A percentile compares a stretch with the other conserved stretches of the same genome.
phyloP scores from a whole-genome alignment of 78 protist species.

The Isochrysis galbana region DNA sequence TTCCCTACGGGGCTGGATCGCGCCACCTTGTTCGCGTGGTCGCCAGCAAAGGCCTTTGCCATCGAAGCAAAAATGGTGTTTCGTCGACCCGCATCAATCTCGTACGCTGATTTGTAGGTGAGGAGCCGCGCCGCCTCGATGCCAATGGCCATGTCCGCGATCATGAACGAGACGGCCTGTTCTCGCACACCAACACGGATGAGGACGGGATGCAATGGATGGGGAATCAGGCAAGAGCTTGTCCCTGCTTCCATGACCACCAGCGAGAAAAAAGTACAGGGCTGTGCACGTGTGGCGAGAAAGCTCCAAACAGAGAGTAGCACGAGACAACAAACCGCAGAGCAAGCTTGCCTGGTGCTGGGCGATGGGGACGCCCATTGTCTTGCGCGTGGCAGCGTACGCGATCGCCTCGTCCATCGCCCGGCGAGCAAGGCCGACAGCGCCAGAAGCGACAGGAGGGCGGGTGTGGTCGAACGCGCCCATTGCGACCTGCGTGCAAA shows the following conservation, averaged over 20 bases:
- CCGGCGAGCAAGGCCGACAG: neutral
- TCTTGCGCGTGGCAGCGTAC: neutral
- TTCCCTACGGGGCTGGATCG: too few relatives aligned
- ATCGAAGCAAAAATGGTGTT: slow-evolving; percentile 14
- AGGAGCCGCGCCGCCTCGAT: neutral
- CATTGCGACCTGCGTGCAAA: neutral
- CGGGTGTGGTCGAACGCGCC: neutral
- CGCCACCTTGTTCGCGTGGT: slow-evolving; percentile 19
- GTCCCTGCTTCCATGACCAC: too few relatives aligned
- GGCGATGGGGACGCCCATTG: neutral
- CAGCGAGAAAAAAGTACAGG: too few relatives aligned
- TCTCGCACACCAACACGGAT: too few relatives aligned
- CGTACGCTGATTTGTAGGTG: neutral
- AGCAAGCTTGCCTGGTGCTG: neutral
- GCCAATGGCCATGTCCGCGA: slow-evolving; percentile 7
- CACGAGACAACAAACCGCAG: neutral
- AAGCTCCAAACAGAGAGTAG: neutral
- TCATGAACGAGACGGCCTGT: slow-evolving; percentile 2
- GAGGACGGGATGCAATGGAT: too few relatives aligned
- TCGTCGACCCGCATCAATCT: neutral
- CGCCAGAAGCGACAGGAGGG: neutral
- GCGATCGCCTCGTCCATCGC: neutral
- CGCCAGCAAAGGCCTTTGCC: slow-evolving; percentile 30
- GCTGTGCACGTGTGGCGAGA: too few relatives aligned
- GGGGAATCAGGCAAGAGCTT: too few relatives aligned